These are phyloP conservation scores for Yamadazyma endophytica DNA, from an alignment of 805 yeast genomes.

Conservation along the genomic window DNA sequence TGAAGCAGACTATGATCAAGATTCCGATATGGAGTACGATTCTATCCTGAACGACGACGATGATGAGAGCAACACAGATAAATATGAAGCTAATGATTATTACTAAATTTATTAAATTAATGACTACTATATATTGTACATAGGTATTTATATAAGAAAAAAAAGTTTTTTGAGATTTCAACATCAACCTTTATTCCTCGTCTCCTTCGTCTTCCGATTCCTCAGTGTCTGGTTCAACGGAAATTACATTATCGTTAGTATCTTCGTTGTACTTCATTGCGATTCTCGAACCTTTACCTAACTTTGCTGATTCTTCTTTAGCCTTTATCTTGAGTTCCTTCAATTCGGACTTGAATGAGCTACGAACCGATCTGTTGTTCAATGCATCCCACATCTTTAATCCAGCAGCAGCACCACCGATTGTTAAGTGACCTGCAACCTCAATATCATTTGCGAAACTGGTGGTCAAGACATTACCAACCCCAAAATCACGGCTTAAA, in stretches of 20 bases:
- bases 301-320: constrained; percentile 47
- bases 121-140: constrained; percentile 1
- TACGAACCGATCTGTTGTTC: constrained; percentile 74
- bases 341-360: constrained; percentile 59
- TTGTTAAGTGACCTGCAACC: constrained; percentile 74
- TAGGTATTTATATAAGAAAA: neutral
- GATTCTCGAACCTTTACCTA: constrained; percentile 66
- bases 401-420: constrained; percentile 84
- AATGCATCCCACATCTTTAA: constrained; percentile 92
- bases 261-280: constrained; percentile 62
- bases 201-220: constrained; percentile 43
- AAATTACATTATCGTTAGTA: constrained; percentile 51
- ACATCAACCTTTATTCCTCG: constrained; percentile 10
- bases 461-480: constrained; percentile 84
- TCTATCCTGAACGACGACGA: constrained; percentile 17
- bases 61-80: constrained; percentile 15
- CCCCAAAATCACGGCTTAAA: constrained; percentile 84
- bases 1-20: constrained; percentile 44
- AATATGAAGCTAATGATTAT: constrained; percentile 41
- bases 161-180: neutral
- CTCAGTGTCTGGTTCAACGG: constrained; percentile 57
- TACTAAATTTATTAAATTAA: constrained; percentile 16
- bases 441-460: constrained; percentile 85
- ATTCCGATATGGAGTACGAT: constrained; percentile 29
- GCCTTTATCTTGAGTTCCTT: constrained; percentile 52